Evolutionary conservation across 805 yeast genomes (phyloP), one percentile per base, ranked within the genome.

Genomic region (Starmera dryadoides): DNA sequence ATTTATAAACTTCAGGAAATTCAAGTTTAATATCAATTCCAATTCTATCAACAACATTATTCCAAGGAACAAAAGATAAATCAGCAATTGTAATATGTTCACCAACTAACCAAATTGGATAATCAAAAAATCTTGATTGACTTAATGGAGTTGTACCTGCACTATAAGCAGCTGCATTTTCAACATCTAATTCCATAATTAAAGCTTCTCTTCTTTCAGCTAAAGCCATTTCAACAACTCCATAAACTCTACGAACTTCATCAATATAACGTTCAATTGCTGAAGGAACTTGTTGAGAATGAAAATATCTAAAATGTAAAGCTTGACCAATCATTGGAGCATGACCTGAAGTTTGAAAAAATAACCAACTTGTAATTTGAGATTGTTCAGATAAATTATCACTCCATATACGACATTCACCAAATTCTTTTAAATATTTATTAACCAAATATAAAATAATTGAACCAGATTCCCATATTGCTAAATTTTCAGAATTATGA

Each of bases 281-380:
- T 42, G 87, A 76, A 16, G 91, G 87, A 3, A 89, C 87, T 39
- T 80, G 80, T 44, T 81, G 81, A 6, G 89, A 75, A 58, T 89
- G 96, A 69, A 89, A 87, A 59, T 86, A 87, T 54, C 89, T 73
- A 66, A 89, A 91, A 65, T 91, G 97, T 50, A 91, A 71, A 8
- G 97, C 96, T 62, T 89, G 97, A 16, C 97, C 97, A 51, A 89
- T 85, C 95, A 89, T 89, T n/a, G 97, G 96, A 0, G 97, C 95
- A 58, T 88, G 97, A 6, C 98, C 97, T 4, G 94, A 83, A 3
- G 96, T 87, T 63, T 89, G 98, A 69, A 89, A 89, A 55, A 86
- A 89, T 30, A 91, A 69, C 96, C 97, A 89, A 6, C 88, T 77
- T 43, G 78, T 73, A 42, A 89, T 86, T 58, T 83, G 91, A 3